Conservation (phyloP, 116 monocot species). For the Iris pallida region DNA sequence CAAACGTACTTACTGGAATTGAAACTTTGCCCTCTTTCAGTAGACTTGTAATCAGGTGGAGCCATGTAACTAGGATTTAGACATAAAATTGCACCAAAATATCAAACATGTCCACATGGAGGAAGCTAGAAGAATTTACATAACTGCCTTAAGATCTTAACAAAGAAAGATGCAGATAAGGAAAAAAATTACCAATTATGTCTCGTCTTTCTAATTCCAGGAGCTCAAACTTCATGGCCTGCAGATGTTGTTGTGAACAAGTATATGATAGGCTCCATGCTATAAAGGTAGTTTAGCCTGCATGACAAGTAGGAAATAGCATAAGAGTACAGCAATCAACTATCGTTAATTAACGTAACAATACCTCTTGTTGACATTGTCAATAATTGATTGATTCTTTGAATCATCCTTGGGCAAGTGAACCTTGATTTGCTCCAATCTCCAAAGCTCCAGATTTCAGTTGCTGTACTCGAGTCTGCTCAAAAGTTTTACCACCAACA, state of each 20-base stretch:
- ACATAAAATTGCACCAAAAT: conserved; percentile 74
- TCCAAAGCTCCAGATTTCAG: conserved; percentile 63
- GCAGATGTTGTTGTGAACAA: conserved; percentile 15
- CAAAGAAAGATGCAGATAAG: no score
- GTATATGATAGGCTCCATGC: background rate
- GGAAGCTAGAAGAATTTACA: background rate
- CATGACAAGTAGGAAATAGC: background rate
- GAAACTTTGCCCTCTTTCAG: conserved; percentile 83
- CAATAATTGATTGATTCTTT: conserved; percentile 22
- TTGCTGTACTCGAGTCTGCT: conserved; percentile 87
- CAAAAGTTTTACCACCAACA: conserved; percentile 55
- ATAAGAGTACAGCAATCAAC: background rate
- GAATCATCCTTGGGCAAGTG: conserved; percentile 31
- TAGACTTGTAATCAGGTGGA: conserved; percentile 88
- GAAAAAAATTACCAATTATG: conserved; percentile 63
- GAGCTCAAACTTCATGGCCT: conserved; percentile 33
- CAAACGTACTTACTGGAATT: conserved; percentile 66
- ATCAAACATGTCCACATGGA: conserved; percentile 1
- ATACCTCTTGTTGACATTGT: conserved; percentile 43
- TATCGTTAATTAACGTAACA: background rate
- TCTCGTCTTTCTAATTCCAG: conserved; percentile 84
- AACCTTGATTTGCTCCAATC: conserved; percentile 41
- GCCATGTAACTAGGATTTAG: conserved; percentile 82
- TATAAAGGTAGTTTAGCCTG: background rate
- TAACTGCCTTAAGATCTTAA: no score